phyloP scores from a whole-genome alignment of 371 early-diverging fungal species.

The Haplosporangium sp. region DNA sequence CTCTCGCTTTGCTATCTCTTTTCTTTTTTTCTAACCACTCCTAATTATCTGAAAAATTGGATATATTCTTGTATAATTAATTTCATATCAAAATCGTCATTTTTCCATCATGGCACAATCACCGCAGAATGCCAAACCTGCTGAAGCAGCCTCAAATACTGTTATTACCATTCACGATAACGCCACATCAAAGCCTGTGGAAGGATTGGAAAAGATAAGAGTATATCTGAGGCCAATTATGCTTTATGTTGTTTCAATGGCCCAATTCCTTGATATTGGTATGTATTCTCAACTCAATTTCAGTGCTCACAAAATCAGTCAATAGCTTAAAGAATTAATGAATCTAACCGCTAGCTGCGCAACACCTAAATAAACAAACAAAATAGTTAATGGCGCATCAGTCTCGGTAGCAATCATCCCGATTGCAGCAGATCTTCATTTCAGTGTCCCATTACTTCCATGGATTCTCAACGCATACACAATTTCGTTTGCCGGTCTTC shows the following conservation, averaged over 20 bases:
- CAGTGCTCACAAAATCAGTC: background rate
- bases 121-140: background rate
- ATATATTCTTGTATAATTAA: no score
- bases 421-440: conserved; percentile 37
- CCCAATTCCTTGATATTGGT: conserved; percentile 6
- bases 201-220: background rate
- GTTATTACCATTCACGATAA: background rate
- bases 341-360: background rate
- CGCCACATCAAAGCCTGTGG: background rate
- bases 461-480: conserved; percentile 54
- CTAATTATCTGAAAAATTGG: no score
- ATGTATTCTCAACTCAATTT: background rate
- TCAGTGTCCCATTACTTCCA: conserved; percentile 17
- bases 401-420: conserved; percentile 42
- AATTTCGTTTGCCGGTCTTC: conserved; percentile 47
- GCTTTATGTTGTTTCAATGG: conserved; percentile 1
- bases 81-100: no score
- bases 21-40: no score
- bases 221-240: background rate
- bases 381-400: conserved; percentile 46
- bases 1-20: no score
- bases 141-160: background rate
- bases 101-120: background rate
- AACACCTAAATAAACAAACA: background rate
- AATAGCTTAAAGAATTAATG: background rate